A percentile compares a stretch with the other conserved stretches of the same genome.
Conservation (phyloP, 345 rosid species). For the Zanthoxylum bungeanum region DNA sequence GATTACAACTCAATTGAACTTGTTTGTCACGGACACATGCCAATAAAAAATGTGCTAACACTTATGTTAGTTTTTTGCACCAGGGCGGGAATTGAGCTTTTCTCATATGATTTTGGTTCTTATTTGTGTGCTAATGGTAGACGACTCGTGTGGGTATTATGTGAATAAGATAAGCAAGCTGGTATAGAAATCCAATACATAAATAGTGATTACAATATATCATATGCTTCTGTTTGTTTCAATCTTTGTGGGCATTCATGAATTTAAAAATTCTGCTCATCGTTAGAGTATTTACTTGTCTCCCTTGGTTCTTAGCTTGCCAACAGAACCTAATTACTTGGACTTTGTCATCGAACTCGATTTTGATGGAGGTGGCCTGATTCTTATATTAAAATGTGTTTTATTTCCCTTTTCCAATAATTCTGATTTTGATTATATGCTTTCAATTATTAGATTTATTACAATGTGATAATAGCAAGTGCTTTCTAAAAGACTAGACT, state of each 20-base stretch:
- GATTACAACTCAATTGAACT: too few species aligned
- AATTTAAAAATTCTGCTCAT: background rate
- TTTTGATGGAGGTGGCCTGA: background rate
- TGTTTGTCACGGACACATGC: too few species aligned
- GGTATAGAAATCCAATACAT: constrained; percentile 69
- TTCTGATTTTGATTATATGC: background rate
- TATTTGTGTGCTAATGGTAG: constrained; percentile 54
- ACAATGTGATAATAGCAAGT: background rate
- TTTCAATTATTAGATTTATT: too few species aligned
- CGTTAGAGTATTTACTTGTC: background rate
- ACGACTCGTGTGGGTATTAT: constrained; percentile 41
- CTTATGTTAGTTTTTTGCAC: constrained; percentile 38
- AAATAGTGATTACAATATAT: constrained; percentile 29
- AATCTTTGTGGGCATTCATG: background rate
- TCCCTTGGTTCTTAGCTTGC: background rate
- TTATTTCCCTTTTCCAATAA: background rate
- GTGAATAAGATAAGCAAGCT: constrained; percentile 77
- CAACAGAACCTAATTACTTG: too few species aligned
- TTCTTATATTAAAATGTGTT: background rate
- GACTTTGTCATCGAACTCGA: background rate
- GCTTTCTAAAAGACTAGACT: background rate
- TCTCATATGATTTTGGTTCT: constrained; percentile 52
- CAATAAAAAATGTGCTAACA: too few species aligned
- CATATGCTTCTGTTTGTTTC: constrained; percentile 4
- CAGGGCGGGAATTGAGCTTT: constrained; percentile 46